Base-by-base conservation (phyloP, 1,139 yeast species). In the Nakaseomyces nivariensis region DNA sequence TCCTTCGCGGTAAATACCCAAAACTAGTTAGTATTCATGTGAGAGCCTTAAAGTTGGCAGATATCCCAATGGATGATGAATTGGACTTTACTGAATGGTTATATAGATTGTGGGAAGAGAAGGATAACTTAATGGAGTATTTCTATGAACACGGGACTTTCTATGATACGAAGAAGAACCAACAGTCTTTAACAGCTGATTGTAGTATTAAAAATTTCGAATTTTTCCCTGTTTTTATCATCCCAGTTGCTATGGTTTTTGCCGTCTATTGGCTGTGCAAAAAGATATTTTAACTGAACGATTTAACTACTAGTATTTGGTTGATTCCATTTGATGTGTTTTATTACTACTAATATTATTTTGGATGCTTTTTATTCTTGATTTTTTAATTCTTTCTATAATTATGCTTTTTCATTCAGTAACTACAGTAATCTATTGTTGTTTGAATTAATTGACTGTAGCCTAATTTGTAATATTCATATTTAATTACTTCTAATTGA, bases 61-160 rank as follows among this genome's bases (percentile, higher is more conserved):
- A 83, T 26, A 84, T 90, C 22, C 94, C 95, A 1, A 63, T 81
- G 49, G 82, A 82, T 7, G 75, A 74, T 53, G 77, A 77, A 25
- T 74, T 72, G 45, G 72, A 74, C 48, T 89, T 92, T 63, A 88
- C 83, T 52, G 67, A 74, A 32, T 92, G 98, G 98, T 67, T 92
- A 46, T 75, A 73, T 54, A 68, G 75, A 1, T 68, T 79, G n/a
- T 92, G 97, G 97, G 64, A 71, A 43, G 83, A 80, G 55, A 92
- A 92, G 66, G 97, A 92, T 66, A 67, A 66, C 45, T 65, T 83
- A 51, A 72, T 92, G 79, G 79, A 76, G 11, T 63, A 67, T 36
- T 86, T 78, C 60, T 82, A 79, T 60, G 63, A 69, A 32, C 69
- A 72, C 3, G 95, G 95, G 3, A 61, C 70, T 3, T 83, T 86